A percentile compares a stretch with the other conserved stretches of the same genome.
Conservation (phyloP, 2,329 filamentous ascomycete genomes). For the Paecilomyces sp. region DNA sequence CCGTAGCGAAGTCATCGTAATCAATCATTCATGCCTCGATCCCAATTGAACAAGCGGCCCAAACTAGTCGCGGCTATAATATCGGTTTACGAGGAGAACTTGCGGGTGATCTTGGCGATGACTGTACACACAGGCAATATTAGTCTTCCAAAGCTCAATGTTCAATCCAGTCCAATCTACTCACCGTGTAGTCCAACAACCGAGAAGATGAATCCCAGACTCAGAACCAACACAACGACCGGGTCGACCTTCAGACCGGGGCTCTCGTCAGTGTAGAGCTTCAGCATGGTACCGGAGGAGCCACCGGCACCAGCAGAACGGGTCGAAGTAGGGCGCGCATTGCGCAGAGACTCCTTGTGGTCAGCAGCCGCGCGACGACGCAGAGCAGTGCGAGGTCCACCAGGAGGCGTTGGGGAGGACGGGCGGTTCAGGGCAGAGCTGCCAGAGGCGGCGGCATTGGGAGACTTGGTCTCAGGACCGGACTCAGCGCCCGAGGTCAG, state of each 20-base stretch:
- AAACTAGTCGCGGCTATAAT: conserved; percentile 1
- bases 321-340: conserved; percentile 86
- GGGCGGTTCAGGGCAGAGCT: conserved; percentile 69
- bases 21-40: neutral
- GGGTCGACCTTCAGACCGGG: conserved; percentile 96
- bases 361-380: conserved; percentile 91
- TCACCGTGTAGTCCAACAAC: conserved; percentile 95
- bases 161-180: conserved; percentile 26
- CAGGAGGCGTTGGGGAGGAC: conserved; percentile 80
- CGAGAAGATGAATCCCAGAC: conserved; percentile 96
- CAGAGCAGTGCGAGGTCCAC: conserved; percentile 91
- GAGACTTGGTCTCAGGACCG: conserved; percentile 36
- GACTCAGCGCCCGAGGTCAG: conserved; percentile 40
- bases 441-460: conserved; percentile 34
- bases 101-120: conserved; percentile 89
- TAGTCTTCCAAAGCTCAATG: conserved; percentile 6
- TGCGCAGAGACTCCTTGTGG: conserved; percentile 94
- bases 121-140: conserved; percentile 47
- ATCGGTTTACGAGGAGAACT: conserved; percentile 57
- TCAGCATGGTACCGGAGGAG: conserved; percentile 97
- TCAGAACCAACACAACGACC: conserved; percentile 92
- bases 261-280: conserved; percentile 97
- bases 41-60: neutral
- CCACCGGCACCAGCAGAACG: conserved; percentile 89
- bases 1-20: conserved; percentile 3